Percentiles rank a stretch among this genome's conserved stretches.
These are phyloP conservation scores for Saccharomycopsis oosterbeekiorum DNA, from an alignment of 805 yeast species.

Conservation along the genomic window DNA sequence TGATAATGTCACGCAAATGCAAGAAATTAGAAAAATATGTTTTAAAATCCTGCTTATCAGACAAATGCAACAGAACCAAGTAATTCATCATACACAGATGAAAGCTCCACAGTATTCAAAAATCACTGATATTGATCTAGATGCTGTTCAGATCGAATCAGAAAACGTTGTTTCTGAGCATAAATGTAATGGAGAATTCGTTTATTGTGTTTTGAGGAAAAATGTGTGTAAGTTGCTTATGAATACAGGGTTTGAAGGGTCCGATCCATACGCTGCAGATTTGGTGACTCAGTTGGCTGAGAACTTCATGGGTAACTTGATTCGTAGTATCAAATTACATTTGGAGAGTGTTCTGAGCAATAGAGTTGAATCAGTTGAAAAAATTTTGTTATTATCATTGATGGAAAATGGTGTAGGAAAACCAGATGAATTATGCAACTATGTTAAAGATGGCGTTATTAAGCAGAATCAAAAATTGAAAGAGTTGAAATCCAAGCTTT, in stretches of 20 bases:
- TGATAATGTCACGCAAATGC: constrained; percentile 68
- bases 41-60: constrained; percentile 80
- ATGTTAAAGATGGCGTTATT: constrained; percentile 60
- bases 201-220: constrained; percentile 55
- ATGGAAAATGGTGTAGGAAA: constrained; percentile 80
- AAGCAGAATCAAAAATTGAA: constrained; percentile 60
- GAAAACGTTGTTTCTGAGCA: constrained; percentile 47
- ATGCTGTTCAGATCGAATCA: constrained; percentile 63
- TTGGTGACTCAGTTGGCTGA: constrained; percentile 78
- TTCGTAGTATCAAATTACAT: constrained; percentile 59
- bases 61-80: constrained; percentile 80
- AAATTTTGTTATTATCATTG: constrained; percentile 50
- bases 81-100: constrained; percentile 64
- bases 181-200: constrained; percentile 44
- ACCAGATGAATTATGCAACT: constrained; percentile 65
- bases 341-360: constrained; percentile 47
- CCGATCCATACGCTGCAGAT: constrained; percentile 69
- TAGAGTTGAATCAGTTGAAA: constrained; percentile 27
- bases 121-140: constrained; percentile 65
- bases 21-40: constrained; percentile 78
- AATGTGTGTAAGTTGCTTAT: constrained; percentile 71
- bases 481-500: constrained; percentile 59
- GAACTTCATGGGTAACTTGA: constrained; percentile 64
- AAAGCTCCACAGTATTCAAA: constrained; percentile 57
- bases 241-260: constrained; percentile 86